phyloP scores from a whole-genome alignment of 768 basidiomycete genomes.

The Leccinum imitatum region DNA sequence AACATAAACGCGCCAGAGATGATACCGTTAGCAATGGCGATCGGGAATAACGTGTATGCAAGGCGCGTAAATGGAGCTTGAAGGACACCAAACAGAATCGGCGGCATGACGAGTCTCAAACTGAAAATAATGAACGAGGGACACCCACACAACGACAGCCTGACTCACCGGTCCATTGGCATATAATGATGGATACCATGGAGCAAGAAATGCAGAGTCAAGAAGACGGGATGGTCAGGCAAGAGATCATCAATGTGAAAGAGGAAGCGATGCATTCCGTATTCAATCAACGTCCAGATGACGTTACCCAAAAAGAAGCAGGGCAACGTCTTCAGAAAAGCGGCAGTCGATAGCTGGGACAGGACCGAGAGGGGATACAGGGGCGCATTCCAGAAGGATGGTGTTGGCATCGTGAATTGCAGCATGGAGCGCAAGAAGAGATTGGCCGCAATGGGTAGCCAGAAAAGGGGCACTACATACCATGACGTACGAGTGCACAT shows the following conservation, averaged over 20 bases:
- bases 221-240: conserved; percentile 77
- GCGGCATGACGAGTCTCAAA: conserved; percentile 96
- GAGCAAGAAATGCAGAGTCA: conserved; percentile 86
- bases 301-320: conserved; percentile 87
- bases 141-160: neutral
- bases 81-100: conserved; percentile 71
- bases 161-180: conserved; percentile 85
- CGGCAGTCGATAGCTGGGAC: conserved; percentile 46
- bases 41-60: conserved; percentile 79
- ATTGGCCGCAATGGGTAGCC: conserved; percentile 84
- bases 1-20: conserved; percentile 78
- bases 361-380: conserved; percentile 52
- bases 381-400: conserved; percentile 59
- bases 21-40: conserved; percentile 84
- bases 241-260: conserved; percentile 92
- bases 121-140: conserved; percentile 36
- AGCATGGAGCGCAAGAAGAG: conserved; percentile 78
- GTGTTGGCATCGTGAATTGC: conserved; percentile 75
- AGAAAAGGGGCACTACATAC: conserved; percentile 91
- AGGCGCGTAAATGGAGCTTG: conserved; percentile 86
- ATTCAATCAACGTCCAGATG: conserved; percentile 94
- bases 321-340: conserved; percentile 51
- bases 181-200: conserved; percentile 98
- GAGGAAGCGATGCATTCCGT: conserved; percentile 90
- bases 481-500: conserved; percentile 83